Conservation (phyloP, 2,329 filamentous ascomycete genomes). For the Botrytis galanthina region DNA sequence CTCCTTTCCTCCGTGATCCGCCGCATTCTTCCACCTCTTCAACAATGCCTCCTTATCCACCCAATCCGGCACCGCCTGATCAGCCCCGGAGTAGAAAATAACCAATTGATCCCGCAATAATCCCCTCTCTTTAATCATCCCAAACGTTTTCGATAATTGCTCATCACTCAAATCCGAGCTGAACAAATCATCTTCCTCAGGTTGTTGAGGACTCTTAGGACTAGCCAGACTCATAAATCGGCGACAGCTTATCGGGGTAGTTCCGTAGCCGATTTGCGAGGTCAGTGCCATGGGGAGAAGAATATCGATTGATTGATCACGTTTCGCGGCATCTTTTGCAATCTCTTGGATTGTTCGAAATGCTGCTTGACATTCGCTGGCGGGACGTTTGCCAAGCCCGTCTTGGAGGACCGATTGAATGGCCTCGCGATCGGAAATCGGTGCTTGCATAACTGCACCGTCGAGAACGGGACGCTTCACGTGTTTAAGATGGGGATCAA, state of each 20-base stretch:
- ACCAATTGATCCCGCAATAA: conserved; percentile 39
- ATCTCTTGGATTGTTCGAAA: conserved; percentile 40
- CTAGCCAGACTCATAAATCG: conserved; percentile 48
- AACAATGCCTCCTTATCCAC: conserved; percentile 47
- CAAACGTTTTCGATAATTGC: conserved; percentile 54
- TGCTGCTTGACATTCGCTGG: conserved; percentile 23
- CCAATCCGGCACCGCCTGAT: conserved; percentile 45
- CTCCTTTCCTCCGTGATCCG: conserved; percentile 38
- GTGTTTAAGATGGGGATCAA: conserved; percentile 26
- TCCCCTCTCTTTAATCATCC: conserved; percentile 40
- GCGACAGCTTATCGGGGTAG: conserved; percentile 37
- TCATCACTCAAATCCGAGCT: conserved; percentile 57
- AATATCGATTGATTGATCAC: conserved; percentile 33
- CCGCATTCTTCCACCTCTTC: conserved; percentile 44
- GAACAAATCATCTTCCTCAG: conserved; percentile 63
- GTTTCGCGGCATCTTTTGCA: conserved; percentile 37
- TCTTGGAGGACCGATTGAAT: conserved; percentile 42
- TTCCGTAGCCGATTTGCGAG: conserved; percentile 35
- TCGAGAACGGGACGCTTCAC: conserved; percentile 48
- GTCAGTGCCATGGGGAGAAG: conserved; percentile 40
- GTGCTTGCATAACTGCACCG: conserved; percentile 62
- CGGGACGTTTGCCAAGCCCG: conserved; percentile 36
- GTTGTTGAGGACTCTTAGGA: conserved; percentile 46
- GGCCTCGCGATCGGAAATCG: conserved; percentile 60
- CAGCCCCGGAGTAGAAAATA: conserved; percentile 46